Percentiles rank a stretch among this genome's conserved stretches.
Evolutionary conservation across 192 early-diverging fungal genomes (phyloP).

Genomic region (Allomyces javanicus): DNA sequence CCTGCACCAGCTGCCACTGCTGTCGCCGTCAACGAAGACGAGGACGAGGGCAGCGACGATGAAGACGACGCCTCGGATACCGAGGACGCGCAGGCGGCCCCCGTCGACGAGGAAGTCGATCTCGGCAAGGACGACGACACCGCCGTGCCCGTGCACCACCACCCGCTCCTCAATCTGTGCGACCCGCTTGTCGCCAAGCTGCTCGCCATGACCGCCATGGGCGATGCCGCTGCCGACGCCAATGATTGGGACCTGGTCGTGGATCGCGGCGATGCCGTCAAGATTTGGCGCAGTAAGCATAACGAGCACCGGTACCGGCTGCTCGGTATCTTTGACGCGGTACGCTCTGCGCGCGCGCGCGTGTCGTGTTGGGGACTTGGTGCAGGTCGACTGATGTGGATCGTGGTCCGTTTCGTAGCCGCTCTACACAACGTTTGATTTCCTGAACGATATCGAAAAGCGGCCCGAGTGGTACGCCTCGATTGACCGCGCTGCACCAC

Average conservation of each 20-base stretch:
- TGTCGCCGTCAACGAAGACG: too few relatives aligned
- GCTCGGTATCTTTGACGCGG: neutral
- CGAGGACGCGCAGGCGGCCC: too few relatives aligned
- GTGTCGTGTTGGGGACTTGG: too few relatives aligned
- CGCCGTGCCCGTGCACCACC: neutral
- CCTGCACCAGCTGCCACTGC: too few relatives aligned
- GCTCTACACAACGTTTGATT: neutral
- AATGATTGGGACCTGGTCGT: neutral
- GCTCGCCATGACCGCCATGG: neutral
- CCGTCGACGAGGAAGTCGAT: too few relatives aligned
- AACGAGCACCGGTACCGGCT: neutral
- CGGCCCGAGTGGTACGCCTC: neutral
- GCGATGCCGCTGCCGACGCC: neutral
- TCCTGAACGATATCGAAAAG: neutral
- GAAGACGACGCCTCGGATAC: too few relatives aligned
- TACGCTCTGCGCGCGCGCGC: neutral
- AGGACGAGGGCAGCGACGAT: too few relatives aligned
- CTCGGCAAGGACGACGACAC: too few relatives aligned
- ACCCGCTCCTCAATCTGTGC: neutral
- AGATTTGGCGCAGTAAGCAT: neutral
- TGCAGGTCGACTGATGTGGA: too few relatives aligned
- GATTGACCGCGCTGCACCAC: too few relatives aligned
- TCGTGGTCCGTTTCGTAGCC: neutral
- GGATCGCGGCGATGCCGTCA: neutral
- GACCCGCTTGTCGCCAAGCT: neutral